Evolutionary conservation across 2,329 filamentous ascomycete genomes (phyloP).

Genomic region (Verticillium zaregamsianum): DNA sequence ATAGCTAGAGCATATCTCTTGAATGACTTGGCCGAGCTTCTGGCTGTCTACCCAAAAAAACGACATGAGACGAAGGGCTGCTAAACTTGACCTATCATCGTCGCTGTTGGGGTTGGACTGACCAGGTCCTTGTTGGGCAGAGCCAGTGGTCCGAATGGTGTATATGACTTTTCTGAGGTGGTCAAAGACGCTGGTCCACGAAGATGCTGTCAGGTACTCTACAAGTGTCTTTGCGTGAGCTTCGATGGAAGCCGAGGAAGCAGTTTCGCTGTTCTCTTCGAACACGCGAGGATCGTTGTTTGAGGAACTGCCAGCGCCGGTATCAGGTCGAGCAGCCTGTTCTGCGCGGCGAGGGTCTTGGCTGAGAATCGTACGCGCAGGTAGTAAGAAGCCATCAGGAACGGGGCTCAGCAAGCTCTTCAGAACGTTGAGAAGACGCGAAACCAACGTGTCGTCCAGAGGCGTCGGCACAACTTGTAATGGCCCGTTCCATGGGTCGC

Average conservation of each 20-base stretch:
- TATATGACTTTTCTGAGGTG: conserved; percentile 52
- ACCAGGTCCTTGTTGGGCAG: conserved; percentile 31
- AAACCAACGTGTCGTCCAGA: conserved; percentile 47
- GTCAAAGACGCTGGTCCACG: conserved; percentile 57
- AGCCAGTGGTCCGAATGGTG: conserved; percentile 39
- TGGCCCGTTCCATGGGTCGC: conserved; percentile 13
- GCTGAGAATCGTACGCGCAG: conserved; percentile 54
- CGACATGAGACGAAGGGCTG: conserved; percentile 54
- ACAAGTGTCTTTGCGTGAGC: conserved; percentile 42
- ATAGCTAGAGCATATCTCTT: conserved; percentile 64
- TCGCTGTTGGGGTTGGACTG: conserved; percentile 35
- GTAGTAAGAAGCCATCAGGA: conserved; percentile 52
- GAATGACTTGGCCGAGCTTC: conserved; percentile 58
- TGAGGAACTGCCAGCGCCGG: conserved; percentile 17
- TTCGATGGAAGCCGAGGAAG: background rate
- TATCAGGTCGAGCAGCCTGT: background rate
- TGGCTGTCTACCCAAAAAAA: conserved; percentile 61
- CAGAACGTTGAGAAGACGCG: conserved; percentile 50
- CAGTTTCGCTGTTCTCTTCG: background rate
- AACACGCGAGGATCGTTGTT: background rate
- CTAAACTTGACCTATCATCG: conserved; percentile 48
- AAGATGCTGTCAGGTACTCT: conserved; percentile 62
- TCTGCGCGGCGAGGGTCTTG: conserved; percentile 33
- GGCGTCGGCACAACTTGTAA: conserved; percentile 25
- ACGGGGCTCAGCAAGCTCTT: conserved; percentile 56